Conservation (phyloP, 2,329 filamentous ascomycete species). For the Trichophyton benhamiae region DNA sequence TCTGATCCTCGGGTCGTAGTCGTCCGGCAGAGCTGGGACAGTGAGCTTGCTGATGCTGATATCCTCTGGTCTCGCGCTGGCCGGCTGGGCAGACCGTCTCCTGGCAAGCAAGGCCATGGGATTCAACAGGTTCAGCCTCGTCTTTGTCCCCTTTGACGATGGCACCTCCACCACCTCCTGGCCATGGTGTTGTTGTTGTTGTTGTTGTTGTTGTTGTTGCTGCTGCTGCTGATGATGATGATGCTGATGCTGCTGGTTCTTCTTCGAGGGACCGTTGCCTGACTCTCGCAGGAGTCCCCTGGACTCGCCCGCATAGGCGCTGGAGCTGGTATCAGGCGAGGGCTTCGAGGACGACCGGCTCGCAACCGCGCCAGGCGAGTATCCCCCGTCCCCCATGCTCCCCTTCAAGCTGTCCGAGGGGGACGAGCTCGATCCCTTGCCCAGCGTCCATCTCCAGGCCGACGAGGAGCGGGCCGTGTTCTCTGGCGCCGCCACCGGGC, state of each 20-base stretch:
- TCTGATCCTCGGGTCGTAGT: constrained; percentile 51
- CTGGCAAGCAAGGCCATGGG: constrained; percentile 49
- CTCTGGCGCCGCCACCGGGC: background rate
- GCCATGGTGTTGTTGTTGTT: background rate
- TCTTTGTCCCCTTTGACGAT: constrained; percentile 27
- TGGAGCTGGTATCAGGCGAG: background rate
- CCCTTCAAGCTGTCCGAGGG: background rate
- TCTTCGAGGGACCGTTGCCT: constrained; percentile 12
- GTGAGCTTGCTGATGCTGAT: constrained; percentile 39
- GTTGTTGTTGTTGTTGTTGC: no score
- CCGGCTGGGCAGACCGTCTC: constrained; percentile 42
- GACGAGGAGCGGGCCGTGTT: constrained; percentile 11
- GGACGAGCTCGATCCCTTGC: background rate
- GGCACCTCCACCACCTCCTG: background rate
- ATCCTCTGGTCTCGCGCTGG: constrained; percentile 39
- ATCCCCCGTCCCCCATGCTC: background rate
- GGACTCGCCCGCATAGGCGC: background rate
- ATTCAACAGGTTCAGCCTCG: constrained; percentile 45
- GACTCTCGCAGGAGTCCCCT: constrained; percentile 3
- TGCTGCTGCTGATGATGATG: no score
- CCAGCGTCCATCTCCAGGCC: constrained; percentile 15
- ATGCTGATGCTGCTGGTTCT: background rate
- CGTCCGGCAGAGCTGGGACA: constrained; percentile 43
- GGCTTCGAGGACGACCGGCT: background rate
- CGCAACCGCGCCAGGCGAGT: background rate